Evolutionary conservation across 148 eudicot species (phyloP).

Genomic region (Polygonum aviculare): DNA sequence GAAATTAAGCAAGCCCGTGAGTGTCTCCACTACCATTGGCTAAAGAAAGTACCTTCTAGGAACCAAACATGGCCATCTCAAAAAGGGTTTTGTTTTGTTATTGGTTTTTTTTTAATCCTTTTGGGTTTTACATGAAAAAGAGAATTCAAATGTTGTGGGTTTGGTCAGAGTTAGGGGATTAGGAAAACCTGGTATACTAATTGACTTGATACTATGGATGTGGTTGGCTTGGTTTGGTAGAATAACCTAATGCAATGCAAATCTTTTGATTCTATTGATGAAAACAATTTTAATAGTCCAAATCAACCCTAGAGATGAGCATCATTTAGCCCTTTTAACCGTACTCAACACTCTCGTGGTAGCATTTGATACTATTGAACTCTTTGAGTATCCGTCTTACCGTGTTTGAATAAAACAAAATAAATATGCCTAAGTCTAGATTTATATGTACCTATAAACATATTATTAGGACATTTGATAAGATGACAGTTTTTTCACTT

Average conservation of each 20-base stretch:
- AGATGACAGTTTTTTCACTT: too few relatives aligned
- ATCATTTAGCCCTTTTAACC: too few relatives aligned
- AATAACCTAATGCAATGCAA: neutral
- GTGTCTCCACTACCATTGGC: neutral
- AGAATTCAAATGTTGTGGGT: neutral
- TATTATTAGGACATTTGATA: too few relatives aligned
- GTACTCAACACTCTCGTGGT: too few relatives aligned
- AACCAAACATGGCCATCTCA: neutral
- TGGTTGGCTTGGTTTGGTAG: conserved; percentile 4
- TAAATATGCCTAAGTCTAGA: too few relatives aligned
- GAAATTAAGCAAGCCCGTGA: neutral
- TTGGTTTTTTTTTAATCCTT: neutral
- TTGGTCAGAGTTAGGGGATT: conserved; percentile 3
- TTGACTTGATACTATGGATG: neutral
- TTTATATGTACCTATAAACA: too few relatives aligned
- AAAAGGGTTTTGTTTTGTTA: neutral
- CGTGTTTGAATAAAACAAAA: too few relatives aligned
- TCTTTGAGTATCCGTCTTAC: too few relatives aligned
- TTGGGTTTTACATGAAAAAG: neutral
- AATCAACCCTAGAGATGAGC: neutral
- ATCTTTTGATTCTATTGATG: neutral
- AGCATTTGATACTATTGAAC: too few relatives aligned
- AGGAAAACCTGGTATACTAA: neutral
- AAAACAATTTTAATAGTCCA: neutral
- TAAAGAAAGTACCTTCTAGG: neutral